phyloP scores from a whole-genome alignment of 768 basidiomycete species.

The Lentinula sp. region DNA sequence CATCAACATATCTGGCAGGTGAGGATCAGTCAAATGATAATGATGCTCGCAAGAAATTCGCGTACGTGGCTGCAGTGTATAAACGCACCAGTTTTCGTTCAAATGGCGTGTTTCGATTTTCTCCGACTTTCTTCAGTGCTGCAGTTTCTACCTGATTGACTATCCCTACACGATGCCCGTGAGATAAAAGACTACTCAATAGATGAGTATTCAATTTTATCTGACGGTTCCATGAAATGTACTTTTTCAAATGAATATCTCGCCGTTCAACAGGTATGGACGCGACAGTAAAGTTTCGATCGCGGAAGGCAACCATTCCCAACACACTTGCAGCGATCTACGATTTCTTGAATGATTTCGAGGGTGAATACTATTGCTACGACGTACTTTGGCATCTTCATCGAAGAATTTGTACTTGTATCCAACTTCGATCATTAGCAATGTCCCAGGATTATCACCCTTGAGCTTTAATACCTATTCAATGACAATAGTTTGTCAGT shows the following conservation, averaged over 20 bases:
- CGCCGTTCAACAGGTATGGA: constrained; percentile 66
- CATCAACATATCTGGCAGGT: constrained; percentile 70
- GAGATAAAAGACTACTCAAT: constrained; percentile 56
- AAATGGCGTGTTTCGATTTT: constrained; percentile 70
- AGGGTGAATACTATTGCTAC: background rate
- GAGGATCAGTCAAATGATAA: background rate
- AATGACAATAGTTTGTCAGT: background rate
- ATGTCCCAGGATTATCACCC: constrained; percentile 52
- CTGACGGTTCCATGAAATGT: constrained; percentile 11
- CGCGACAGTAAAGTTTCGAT: constrained; percentile 71
- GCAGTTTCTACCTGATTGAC: constrained; percentile 83
- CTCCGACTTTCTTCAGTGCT: constrained; percentile 78
- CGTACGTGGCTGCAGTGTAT: constrained; percentile 86
- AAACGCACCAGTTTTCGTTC: constrained; percentile 69
- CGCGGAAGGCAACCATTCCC: constrained; percentile 67
- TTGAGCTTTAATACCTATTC: constrained; percentile 53
- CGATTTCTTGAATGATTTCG: background rate
- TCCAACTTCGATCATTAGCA: constrained; percentile 79
- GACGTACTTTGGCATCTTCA: constrained; percentile 69
- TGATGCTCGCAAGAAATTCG: constrained; percentile 10
- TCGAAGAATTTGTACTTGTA: constrained; percentile 83
- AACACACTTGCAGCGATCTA: constrained; percentile 73
- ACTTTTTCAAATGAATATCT: constrained; percentile 76
- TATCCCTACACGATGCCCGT: constrained; percentile 80
- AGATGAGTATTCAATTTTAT: background rate